Base-by-base conservation (phyloP, 2,329 filamentous ascomycete species). In the Talaromyces amestolkiae region DNA sequence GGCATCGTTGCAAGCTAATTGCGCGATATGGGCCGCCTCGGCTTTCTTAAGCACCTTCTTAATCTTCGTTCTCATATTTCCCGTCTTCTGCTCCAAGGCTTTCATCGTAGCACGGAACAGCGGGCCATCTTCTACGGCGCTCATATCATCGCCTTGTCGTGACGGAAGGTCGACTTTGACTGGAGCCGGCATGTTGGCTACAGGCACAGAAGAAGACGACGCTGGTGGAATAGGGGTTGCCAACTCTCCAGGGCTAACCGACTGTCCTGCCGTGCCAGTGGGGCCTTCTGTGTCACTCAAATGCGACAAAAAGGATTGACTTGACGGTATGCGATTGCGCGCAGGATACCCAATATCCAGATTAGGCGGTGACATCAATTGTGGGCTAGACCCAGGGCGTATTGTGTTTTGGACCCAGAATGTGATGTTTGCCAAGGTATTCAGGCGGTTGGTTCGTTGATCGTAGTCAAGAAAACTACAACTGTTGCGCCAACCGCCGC, bases 391-490 rank as follows among this genome's bases (percentile, higher is more conserved):
- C n/a, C 74, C 66, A 17, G 73, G 67, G 49, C 75, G 72, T 15
- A 73, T 67, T 56, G 75, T 73, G 89, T 91, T 94, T 71, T 94
- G 86, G 66, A 98, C 93, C 90, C 92, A 99, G 76, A 97, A 98
- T 5, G 92, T 93, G 79, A 99, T 98, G 75, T 89, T 93, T 15
- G 92, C 93, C 63, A 99, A 85, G 3, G 93, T 94, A 71, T 96
- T 88, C 67, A 99, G 81, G 69, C 90, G 87, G 79, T 99, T 95
- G 39, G 93, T 92, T 70, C 94, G 88, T 74, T 95, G 91, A 78
- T 99, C 93, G 75, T 99, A 99, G 78, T 99, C 95, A 71, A 98
- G 90, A 79, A 99, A 97, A 76, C 92, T 97, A 83, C 95, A 98
- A 72, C 90, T 91, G 75, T 96, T 98, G 74, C 92, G 91, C 94